Base-by-base conservation (phyloP, 2,329 filamentous ascomycete species). In the Botrytis medusae region DNA sequence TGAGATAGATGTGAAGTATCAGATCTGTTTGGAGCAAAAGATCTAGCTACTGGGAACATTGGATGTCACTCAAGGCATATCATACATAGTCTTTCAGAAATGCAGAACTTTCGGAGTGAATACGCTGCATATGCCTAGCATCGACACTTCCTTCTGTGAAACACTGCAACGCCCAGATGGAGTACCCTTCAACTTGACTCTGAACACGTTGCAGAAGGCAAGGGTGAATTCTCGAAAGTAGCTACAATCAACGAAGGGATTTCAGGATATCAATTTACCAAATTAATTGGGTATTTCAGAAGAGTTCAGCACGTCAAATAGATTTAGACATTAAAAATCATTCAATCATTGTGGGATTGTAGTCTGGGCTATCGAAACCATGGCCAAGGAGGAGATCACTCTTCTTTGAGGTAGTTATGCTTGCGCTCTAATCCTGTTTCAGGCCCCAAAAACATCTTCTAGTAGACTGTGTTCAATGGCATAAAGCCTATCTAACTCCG, bases 151-250 rank as follows among this genome's bases (percentile, higher is more conserved):
- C 48, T 14, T n/a, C 12, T 14, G 48, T 14, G 25, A n/a, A 12
- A 4, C 10, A 2, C 25, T 51, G 1, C 25, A n/a, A 51, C 25
- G 1, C 48, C 25, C 25, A n/a, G 5, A 3, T 51, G 12, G 4
- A 51, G 12, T n/a, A n/a, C 12, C 48, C 22, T 1, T n/a, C 48
- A 51, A n/a, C 12, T n/a, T n/a, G 25, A 12, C 10, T 51, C 25
- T n/a, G n/a, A 51, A 10, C 4, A n/a, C 22, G 9, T 4, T 48
- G 3, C 9, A 1, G 46, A 48, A 25, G 25, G 20, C 22, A 22
- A 1, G 46, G 10, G 9, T 48, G 12, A 48, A n/a, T n/a, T 1
- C 5, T 51, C 5, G 1, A 6, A 2, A 14, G 1, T 51, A n/a
- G 25, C 46, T 51, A 51, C 25, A 14, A 51, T 16, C 25, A 51